A percentile compares a stretch with the other conserved stretches of the same genome.
Evolutionary conservation across 192 early-diverging fungal genomes (phyloP).

Genomic region (Anaeromyces robustus): DNA sequence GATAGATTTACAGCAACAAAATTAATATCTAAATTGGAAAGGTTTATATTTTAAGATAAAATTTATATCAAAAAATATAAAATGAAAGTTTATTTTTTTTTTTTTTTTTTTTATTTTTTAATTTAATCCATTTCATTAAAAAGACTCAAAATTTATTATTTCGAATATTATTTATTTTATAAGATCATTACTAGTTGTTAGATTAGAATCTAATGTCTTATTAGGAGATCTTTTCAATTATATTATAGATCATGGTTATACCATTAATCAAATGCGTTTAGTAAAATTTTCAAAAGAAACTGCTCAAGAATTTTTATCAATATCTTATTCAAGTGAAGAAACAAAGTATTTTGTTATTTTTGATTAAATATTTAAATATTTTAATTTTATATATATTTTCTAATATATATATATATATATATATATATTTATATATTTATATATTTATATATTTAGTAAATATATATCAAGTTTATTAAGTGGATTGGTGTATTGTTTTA

Average conservation of each 20-base stretch:
- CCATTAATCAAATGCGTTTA: background rate
- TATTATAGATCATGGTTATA: slow-evolving; percentile 2
- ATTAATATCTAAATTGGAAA: slow-evolving; percentile 21
- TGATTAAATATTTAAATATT: background rate
- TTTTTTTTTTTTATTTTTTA: slow-evolving; percentile 2
- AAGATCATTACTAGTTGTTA: slow-evolving; percentile 28
- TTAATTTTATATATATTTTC: too few species aligned
- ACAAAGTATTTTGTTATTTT: background rate
- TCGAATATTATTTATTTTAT: too few species aligned
- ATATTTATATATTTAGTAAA: background rate
- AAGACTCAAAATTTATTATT: too few species aligned
- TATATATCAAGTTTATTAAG: background rate
- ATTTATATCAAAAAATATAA: background rate
- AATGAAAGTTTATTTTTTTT: background rate
- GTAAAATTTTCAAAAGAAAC: background rate
- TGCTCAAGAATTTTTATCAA: background rate
- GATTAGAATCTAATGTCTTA: slow-evolving; percentile 13
- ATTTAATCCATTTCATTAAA: background rate
- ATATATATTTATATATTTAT: background rate
- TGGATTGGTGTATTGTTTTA: background rate
- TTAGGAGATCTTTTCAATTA: slow-evolving; percentile 24
- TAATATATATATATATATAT: too few species aligned
- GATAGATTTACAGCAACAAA: slow-evolving; percentile 28
- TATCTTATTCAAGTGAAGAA: background rate
- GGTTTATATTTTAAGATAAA: slow-evolving; percentile 8